Conservation (phyloP, 805 yeast genomes). For the Pichia nanzhaoensis region DNA sequence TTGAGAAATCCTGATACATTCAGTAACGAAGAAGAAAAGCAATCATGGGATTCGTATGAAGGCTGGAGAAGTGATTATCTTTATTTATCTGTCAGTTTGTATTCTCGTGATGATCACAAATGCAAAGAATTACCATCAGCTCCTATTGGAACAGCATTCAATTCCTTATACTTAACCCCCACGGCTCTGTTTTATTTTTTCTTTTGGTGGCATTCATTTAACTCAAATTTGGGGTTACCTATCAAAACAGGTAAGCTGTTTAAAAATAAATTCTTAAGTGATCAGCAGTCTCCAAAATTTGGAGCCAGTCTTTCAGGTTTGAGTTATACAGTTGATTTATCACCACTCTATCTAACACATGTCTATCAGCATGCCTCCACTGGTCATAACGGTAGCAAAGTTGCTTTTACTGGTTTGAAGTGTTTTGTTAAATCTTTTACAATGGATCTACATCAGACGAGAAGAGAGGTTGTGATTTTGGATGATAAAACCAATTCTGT, state of each 20-base stretch:
- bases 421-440: constrained; percentile 47
- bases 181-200: constrained; percentile 59
- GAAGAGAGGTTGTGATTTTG: constrained; percentile 31
- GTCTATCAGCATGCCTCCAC: constrained; percentile 46
- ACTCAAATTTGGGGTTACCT: constrained; percentile 74
- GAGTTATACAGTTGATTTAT: constrained; percentile 67
- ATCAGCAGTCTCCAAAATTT: constrained; percentile 25
- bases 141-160: constrained; percentile 36
- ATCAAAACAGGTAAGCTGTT: constrained; percentile 70
- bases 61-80: constrained; percentile 79
- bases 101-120: constrained; percentile 30
- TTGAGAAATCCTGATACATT: constrained; percentile 51
- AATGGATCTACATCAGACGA: constrained; percentile 63
- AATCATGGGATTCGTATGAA: constrained; percentile 67
- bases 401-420: constrained; percentile 66
- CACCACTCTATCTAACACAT: constrained; percentile 72
- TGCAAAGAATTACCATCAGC: constrained; percentile 14
- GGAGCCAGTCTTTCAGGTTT: constrained; percentile 51
- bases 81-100: constrained; percentile 58
- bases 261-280: constrained; percentile 35
- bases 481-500: constrained; percentile 35
- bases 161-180: constrained; percentile 75
- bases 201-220: constrained; percentile 81
- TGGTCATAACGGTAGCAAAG: constrained; percentile 35
- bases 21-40: constrained; percentile 29